These are phyloP conservation scores for Cicer yamashitae DNA, from an alignment of 306 rosid species.

Conservation along the genomic window DNA sequence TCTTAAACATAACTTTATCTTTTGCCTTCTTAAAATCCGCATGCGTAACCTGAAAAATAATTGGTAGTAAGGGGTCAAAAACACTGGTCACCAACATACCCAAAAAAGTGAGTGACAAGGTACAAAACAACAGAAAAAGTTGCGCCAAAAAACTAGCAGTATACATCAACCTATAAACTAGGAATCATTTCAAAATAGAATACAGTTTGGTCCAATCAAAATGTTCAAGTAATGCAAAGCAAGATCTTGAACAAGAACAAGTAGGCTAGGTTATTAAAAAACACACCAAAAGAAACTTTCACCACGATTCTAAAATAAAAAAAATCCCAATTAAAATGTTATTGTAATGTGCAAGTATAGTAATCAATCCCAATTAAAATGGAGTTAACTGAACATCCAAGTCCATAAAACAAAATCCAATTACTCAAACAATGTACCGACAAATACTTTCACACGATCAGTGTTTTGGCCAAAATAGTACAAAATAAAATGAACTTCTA, in stretches of 20 bases:
- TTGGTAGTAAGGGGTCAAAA: background rate
- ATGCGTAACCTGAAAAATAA: constrained; percentile 78
- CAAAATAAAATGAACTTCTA: constrained; percentile 41
- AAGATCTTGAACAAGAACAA: background rate
- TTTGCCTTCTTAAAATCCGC: constrained; percentile 92
- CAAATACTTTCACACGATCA: background rate
- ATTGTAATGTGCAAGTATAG: background rate
- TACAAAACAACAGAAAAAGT: constrained; percentile 13
- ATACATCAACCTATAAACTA: background rate
- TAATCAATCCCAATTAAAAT: background rate
- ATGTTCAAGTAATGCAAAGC: constrained; percentile 18
- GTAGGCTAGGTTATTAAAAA: background rate
- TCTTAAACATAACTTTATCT: constrained; percentile 98
- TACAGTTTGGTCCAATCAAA: background rate
- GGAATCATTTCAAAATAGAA: constrained; percentile 3
- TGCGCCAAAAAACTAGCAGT: constrained; percentile 6
- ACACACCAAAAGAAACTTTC: background rate
- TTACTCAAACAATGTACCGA: background rate
- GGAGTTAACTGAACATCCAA: background rate
- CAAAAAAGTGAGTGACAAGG: background rate
- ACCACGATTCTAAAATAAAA: background rate
- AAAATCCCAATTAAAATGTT: background rate
- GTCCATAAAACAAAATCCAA: background rate
- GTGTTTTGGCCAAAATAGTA: constrained; percentile 13
- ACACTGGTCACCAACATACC: background rate